Conservation (phyloP, 208 protist genomes). For the Leishmania major region DNA sequence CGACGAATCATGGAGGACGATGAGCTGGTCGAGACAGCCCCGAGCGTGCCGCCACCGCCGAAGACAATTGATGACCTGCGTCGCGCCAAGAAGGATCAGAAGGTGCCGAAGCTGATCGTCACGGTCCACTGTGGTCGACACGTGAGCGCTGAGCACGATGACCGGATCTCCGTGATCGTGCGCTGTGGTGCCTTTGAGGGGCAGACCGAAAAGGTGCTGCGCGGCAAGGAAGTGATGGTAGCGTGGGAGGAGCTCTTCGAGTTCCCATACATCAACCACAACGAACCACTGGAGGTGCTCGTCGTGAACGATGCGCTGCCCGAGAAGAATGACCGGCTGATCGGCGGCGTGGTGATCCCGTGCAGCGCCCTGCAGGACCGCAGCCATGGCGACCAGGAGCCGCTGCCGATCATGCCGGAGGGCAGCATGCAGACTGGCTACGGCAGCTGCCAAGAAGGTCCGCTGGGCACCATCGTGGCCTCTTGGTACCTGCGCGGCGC, state of each 20-base stretch:
- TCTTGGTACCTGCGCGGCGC: conserved; percentile 86
- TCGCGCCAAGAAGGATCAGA: conserved; percentile 41
- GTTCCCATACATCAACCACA: conserved; percentile 86
- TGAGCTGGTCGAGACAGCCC: conserved; percentile 29
- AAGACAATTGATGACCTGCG: conserved; percentile 73
- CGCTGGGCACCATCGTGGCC: conserved; percentile 71
- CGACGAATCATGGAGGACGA: conserved; percentile 52
- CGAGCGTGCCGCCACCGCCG: conserved; percentile 66
- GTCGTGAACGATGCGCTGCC: conserved; percentile 80
- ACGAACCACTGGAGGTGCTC: conserved; percentile 79
- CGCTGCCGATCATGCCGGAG: conserved; percentile 70
- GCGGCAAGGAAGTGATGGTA: conserved; percentile 59
- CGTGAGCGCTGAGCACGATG: conserved; percentile 51
- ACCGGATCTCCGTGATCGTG: conserved; percentile 83
- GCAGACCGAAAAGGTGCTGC: conserved; percentile 81
- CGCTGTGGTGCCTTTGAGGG: conserved; percentile 90
- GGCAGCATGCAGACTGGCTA: conserved; percentile 65
- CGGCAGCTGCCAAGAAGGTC: conserved; percentile 64
- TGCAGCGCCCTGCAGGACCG: conserved; percentile 68
- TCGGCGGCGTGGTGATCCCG: conserved; percentile 78
- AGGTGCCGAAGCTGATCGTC: conserved; percentile 76
- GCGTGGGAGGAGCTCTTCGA: conserved; percentile 92
- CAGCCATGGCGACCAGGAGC: conserved; percentile 73
- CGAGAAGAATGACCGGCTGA: conserved; percentile 55
- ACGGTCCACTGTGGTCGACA: conserved; percentile 88